phyloP scores from a whole-genome alignment of 257 asterid genomes.

The Solanum ahanhuiri region DNA sequence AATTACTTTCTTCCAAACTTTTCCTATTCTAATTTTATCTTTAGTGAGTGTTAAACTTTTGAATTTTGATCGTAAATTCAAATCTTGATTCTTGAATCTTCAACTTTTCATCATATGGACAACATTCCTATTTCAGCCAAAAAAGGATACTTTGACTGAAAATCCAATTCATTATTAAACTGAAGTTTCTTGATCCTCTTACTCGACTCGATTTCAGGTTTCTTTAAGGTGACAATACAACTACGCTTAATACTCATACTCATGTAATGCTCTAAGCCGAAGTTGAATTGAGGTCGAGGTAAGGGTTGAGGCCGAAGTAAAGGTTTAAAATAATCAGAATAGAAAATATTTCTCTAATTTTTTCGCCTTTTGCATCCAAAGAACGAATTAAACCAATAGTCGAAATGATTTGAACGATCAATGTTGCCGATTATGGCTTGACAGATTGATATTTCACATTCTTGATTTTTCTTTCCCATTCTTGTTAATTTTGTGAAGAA shows the following conservation, averaged over 20 bases:
- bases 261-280: neutral
- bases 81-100: neutral
- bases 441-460: neutral
- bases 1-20: neutral
- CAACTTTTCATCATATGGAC: neutral
- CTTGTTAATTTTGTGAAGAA: neutral
- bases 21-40: neutral
- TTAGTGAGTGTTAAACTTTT: fast-evolving
- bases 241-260: neutral
- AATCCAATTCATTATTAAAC: neutral
- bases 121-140: neutral
- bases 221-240: neutral
- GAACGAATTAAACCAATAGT: neutral
- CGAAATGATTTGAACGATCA: neutral
- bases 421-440: neutral
- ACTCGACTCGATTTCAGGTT: neutral
- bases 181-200: neutral
- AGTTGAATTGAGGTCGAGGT: neutral
- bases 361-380: neutral
- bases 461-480: neutral
- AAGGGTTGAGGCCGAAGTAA: neutral
- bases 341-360: neutral
- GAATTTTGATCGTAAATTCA: neutral
- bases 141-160: neutral
- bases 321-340: neutral